A percentile compares a stretch with the other conserved stretches of the same genome.
Conservation (phyloP, 2,329 filamentous ascomycete species). For the Trichoderma sp. region DNA sequence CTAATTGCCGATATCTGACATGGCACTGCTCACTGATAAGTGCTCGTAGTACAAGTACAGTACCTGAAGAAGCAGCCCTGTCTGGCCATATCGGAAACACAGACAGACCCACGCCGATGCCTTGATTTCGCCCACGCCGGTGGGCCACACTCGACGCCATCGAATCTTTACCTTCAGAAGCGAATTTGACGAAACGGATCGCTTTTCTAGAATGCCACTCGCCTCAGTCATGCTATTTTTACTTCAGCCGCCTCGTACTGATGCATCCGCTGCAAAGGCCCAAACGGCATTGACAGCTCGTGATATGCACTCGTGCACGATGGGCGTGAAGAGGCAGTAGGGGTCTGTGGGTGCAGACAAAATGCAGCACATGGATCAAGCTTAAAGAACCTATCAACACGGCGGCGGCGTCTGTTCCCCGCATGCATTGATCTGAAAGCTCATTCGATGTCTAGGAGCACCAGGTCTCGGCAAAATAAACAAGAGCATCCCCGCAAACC, state of each 20-base stretch:
- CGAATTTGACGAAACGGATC: neutral
- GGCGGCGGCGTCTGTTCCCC: neutral
- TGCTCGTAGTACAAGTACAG: neutral
- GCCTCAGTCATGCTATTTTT: neutral
- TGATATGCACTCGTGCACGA: neutral
- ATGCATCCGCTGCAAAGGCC: neutral
- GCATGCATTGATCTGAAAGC: neutral
- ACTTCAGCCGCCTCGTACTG: neutral
- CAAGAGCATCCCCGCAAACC: neutral
- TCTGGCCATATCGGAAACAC: neutral
- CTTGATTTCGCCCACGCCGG: constrained; percentile 18
- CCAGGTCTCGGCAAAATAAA: neutral
- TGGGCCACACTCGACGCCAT: neutral
- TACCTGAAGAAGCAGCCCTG: neutral
- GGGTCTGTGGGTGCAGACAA: neutral
- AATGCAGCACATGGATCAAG: neutral
- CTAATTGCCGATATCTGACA: neutral
- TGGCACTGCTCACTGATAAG: neutral
- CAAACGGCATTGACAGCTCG: neutral
- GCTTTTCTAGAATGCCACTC: neutral
- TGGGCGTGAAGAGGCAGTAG: neutral
- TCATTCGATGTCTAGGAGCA: neutral
- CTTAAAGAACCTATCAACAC: neutral
- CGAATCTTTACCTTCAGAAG: neutral
- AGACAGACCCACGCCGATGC: neutral